Percentiles rank a stretch among this genome's conserved stretches.
These are phyloP conservation scores for Sugiyamaella sp. DNA, from an alignment of 1,139 yeast species.

Conservation along the genomic window DNA sequence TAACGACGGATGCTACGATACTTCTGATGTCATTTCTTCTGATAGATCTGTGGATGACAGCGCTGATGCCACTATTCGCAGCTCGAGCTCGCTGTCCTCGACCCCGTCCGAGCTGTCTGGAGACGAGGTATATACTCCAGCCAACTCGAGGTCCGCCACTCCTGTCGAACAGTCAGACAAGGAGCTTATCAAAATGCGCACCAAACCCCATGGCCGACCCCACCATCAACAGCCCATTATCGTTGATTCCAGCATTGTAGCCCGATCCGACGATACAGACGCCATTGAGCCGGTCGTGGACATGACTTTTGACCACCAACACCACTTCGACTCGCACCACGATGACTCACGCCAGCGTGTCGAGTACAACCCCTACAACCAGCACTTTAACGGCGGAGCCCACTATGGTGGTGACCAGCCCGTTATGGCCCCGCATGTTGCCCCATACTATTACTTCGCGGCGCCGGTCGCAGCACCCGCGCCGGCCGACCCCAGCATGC, in stretches of 20 bases:
- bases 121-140: slow-evolving; percentile 13
- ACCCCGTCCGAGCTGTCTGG: slow-evolving; percentile 3
- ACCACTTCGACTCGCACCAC: not conserved
- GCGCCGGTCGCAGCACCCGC: slow-evolving; percentile 4
- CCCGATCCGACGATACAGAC: not conserved
- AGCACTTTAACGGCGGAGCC: not conserved
- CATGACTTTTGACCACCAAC: not conserved
- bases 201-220: slow-evolving; percentile 1
- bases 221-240: slow-evolving; percentile 1
- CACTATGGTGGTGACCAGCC: too few relatives aligned
- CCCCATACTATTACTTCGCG: slow-evolving; percentile 8
- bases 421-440: not conserved
- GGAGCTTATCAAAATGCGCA: not conserved
- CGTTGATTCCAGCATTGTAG: slow-evolving; percentile 1
- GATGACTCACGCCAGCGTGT: not conserved
- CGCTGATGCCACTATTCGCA: not conserved
- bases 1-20: too few relatives aligned
- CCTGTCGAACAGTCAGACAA: slow-evolving; percentile 6
- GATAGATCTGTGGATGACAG: not conserved
- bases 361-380: not conserved
- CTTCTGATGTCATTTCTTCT: not conserved
- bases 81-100: slow-evolving; percentile 13
- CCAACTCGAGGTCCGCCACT: slow-evolving; percentile 8
- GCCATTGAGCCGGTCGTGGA: not conserved
- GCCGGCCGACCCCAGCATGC: not conserved